A percentile compares a stretch with the other conserved stretches of the same genome.
Evolutionary conservation across 2,329 filamentous ascomycete species (phyloP).

Genomic region (Exophiala bonariae): DNA sequence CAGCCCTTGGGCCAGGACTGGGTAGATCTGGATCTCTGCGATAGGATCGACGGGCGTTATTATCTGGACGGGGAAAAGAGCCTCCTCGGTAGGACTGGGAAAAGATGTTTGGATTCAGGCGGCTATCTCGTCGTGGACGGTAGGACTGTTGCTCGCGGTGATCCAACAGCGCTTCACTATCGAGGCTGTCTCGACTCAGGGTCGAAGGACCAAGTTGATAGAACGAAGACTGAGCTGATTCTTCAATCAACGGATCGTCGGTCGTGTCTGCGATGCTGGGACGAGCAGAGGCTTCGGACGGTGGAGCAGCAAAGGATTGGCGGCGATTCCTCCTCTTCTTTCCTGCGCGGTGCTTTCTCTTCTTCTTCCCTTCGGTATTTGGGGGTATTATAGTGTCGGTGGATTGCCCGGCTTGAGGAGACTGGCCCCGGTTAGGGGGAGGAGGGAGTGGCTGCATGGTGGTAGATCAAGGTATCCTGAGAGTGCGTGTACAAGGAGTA

Average conservation of each 20-base stretch:
- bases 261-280: slow-evolving; percentile 31
- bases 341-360: slow-evolving; percentile 73
- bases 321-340: slow-evolving; percentile 75
- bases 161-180: slow-evolving; percentile 84
- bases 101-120: slow-evolving; percentile 25
- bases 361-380: slow-evolving; percentile 46
- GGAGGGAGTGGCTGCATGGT: slow-evolving; percentile 29
- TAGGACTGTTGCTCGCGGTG: slow-evolving; percentile 68
- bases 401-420: slow-evolving; percentile 3
- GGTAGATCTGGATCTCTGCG: slow-evolving; percentile 13
- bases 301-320: slow-evolving; percentile 71
- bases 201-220: slow-evolving; percentile 59
- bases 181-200: slow-evolving; percentile 80
- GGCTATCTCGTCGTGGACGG: slow-evolving; percentile 62
- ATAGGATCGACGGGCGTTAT: slow-evolving; percentile 10
- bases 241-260: slow-evolving; percentile 37
- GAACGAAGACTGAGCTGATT: slow-evolving; percentile 41
- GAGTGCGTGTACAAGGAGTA: neutral
- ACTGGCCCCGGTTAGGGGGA: slow-evolving; percentile 19
- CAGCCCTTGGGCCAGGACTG: slow-evolving; percentile 7
- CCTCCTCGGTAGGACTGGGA: slow-evolving; percentile 15
- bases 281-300: slow-evolving; percentile 54
- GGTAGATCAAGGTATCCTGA: neutral
- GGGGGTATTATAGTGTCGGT: neutral
- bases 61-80: slow-evolving; percentile 8